phyloP scores from a whole-genome alignment of 1,139 yeast genomes.

The Magnusiomyces magnusii region DNA sequence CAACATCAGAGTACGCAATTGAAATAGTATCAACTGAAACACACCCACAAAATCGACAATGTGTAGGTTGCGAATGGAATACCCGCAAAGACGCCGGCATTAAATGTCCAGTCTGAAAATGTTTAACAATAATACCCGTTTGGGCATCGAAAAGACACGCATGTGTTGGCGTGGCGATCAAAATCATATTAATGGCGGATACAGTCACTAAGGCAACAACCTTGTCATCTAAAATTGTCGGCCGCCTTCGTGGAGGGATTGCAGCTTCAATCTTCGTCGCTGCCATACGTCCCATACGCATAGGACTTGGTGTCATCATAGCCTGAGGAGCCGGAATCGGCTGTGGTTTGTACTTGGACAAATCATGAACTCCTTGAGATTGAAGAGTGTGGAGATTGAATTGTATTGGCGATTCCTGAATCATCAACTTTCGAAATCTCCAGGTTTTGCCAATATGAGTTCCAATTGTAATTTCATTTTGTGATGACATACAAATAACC shows the following conservation, averaged over 20 bases:
- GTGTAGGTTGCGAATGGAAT: slow-evolving; percentile 77
- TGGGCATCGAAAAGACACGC: slow-evolving; percentile 58
- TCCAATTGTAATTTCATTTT: slow-evolving; percentile 51
- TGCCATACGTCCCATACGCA: slow-evolving; percentile 9
- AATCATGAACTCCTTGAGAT: slow-evolving; percentile 14
- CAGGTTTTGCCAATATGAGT: slow-evolving; percentile 60
- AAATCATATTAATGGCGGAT: slow-evolving; percentile 29
- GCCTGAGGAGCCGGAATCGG: slow-evolving; percentile 17
- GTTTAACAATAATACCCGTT: slow-evolving; percentile 56
- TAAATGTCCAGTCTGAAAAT: slow-evolving; percentile 53
- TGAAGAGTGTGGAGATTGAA: slow-evolving; percentile 12
- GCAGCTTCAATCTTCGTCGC: slow-evolving; percentile 1
- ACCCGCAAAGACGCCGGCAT: slow-evolving; percentile 55
- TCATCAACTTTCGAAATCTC: slow-evolving; percentile 46
- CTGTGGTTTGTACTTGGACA: slow-evolving; percentile 16
- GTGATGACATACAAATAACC: slow-evolving; percentile 48
- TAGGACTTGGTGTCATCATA: slow-evolving; percentile 14
- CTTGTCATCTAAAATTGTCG: slow-evolving; percentile 15
- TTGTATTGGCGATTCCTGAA: slow-evolving; percentile 34
- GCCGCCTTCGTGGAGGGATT: slow-evolving; percentile 6
- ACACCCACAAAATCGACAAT: slow-evolving; percentile 87
- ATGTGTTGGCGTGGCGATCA: slow-evolving; percentile 22
- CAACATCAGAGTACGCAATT: slow-evolving; percentile 58
- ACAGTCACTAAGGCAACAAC: slow-evolving; percentile 23
- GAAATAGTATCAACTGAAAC: slow-evolving; percentile 69